phyloP scores from a whole-genome alignment of 2,329 filamentous ascomycete species.

The Diplodia corticola region DNA sequence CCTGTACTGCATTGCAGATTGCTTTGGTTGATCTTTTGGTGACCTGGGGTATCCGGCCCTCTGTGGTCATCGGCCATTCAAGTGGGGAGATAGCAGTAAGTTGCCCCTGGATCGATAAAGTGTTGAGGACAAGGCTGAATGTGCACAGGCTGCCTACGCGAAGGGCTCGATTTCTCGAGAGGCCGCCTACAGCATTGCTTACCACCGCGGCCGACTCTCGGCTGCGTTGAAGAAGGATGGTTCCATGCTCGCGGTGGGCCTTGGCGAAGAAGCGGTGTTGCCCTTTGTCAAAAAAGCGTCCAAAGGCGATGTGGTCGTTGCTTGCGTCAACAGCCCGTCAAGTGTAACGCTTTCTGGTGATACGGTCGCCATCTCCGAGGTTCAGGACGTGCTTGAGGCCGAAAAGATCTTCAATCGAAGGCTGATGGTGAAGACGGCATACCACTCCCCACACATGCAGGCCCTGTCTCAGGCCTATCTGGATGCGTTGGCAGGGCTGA shows the following conservation, averaged over 20 bases:
- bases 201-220: conserved; percentile 24
- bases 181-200: conserved; percentile 31
- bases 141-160: no score
- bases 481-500: not conserved
- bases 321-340: conserved; percentile 42
- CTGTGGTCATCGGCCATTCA: conserved; percentile 31
- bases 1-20: conserved; percentile 32
- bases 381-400: conserved; percentile 34
- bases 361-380: conserved; percentile 35
- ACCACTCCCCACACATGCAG: conserved; percentile 49
- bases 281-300: not conserved
- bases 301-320: conserved; percentile 24
- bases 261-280: not conserved
- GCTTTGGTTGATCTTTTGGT: conserved; percentile 31
- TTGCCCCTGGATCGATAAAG: no score
- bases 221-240: conserved; percentile 1
- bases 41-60: conserved; percentile 31
- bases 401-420: conserved; percentile 40
- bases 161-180: conserved; percentile 26
- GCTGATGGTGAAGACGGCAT: conserved; percentile 46
- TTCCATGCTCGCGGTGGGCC: conserved; percentile 21
- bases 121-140: no score
- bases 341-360: conserved; percentile 51
- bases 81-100: no score
- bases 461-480: conserved; percentile 33